phyloP scores from a whole-genome alignment of 2,329 filamentous ascomycete species.

The Akanthomyces lecanii region DNA sequence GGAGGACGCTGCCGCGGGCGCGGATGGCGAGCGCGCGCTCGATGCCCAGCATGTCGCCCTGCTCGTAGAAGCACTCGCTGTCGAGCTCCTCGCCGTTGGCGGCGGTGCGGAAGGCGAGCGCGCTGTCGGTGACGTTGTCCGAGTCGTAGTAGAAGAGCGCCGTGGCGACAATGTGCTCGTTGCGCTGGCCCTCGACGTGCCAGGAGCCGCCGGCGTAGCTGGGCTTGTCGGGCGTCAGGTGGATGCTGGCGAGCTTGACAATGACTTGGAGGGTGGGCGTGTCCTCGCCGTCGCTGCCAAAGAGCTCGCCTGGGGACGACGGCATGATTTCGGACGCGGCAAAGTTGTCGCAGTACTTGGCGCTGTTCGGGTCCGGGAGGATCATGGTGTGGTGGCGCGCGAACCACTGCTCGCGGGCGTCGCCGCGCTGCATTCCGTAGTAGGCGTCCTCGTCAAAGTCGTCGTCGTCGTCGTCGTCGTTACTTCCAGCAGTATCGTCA shows the following conservation, averaged over 20 bases:
- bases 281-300: constrained; percentile 22
- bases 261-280: constrained; percentile 52
- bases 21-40: constrained; percentile 32
- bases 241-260: constrained; percentile 58
- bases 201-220: constrained; percentile 49
- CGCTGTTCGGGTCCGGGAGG: constrained; percentile 20
- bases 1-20: constrained; percentile 20
- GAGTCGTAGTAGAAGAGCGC: constrained; percentile 59
- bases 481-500: constrained; percentile 17
- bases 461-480: constrained; percentile 16
- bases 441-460: constrained; percentile 21
- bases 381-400: constrained; percentile 23
- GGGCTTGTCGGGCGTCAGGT: constrained; percentile 55
- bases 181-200: constrained; percentile 53
- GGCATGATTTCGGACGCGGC: constrained; percentile 6
- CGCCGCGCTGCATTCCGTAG: not conserved
- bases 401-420: constrained; percentile 28
- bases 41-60: constrained; percentile 32
- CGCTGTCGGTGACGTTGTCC: constrained; percentile 54
- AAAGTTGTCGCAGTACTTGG: constrained; percentile 27
- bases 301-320: constrained; percentile 8
- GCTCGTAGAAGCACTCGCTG: constrained; percentile 26
- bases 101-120: constrained; percentile 48
- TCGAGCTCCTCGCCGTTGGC: constrained; percentile 29
- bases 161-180: constrained; percentile 61